These are phyloP conservation scores for Apocynum venetum DNA, from an alignment of 257 asterid species.

Conservation along the genomic window DNA sequence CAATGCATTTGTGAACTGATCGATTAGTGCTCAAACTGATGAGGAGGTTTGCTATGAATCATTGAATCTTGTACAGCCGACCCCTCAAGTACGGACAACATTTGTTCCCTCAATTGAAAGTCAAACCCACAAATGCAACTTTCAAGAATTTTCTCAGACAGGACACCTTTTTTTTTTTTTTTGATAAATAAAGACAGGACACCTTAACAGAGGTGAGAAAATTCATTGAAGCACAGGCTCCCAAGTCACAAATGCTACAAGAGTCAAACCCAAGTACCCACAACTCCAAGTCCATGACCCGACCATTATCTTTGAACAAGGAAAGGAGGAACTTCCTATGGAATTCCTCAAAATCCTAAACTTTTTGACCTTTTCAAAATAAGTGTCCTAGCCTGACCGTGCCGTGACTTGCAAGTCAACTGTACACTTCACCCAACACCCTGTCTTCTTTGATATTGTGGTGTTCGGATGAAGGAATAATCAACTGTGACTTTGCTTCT, in stretches of 20 bases:
- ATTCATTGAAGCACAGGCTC: slow-evolving; percentile 24
- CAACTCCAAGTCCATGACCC: background rate
- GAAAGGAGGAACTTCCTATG: background rate
- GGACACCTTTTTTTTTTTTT: no score
- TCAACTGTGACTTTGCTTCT: no score
- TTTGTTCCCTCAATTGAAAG: background rate
- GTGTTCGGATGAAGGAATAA: no score
- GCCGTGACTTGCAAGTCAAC: slow-evolving; percentile 12
- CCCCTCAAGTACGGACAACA: background rate
- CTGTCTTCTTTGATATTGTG: no score
- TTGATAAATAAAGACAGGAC: background rate
- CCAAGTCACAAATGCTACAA: slow-evolving; percentile 6
- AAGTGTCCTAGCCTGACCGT: background rate
- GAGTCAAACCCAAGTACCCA: slow-evolving; percentile 18
- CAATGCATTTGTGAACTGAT: background rate
- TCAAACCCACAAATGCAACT: background rate
- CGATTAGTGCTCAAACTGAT: background rate
- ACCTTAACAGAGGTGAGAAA: slow-evolving; percentile 1
- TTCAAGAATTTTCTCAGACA: background rate
- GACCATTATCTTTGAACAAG: background rate
- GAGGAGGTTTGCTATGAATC: no score
- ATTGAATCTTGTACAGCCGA: background rate
- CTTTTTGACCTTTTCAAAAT: background rate
- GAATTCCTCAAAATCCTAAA: background rate
- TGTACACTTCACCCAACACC: no score